phyloP scores from a whole-genome alignment of 78 protist species.

The Dictyostelium brefeldianum region DNA sequence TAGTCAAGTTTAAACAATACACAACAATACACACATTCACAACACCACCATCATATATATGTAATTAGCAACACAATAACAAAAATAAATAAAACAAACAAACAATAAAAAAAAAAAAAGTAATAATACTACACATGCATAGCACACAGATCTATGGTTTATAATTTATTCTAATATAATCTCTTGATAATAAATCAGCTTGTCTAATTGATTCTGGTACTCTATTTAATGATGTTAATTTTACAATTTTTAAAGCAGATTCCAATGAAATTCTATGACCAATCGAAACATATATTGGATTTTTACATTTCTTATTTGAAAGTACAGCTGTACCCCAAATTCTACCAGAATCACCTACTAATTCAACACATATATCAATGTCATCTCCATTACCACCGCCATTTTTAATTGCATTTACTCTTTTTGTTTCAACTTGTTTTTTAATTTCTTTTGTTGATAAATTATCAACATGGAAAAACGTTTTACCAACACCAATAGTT shows the following conservation, averaged over 20 bases:
- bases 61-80: neutral
- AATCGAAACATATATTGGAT: slow-evolving; percentile 70
- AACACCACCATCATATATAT: neutral
- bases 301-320: slow-evolving; percentile 11
- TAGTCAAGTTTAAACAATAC: slow-evolving; percentile 39
- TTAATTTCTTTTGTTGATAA: slow-evolving; percentile 44
- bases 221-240: slow-evolving; percentile 13
- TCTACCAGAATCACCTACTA: slow-evolving; percentile 51
- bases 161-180: slow-evolving; percentile 55
- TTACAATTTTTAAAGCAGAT: slow-evolving; percentile 11
- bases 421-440: neutral
- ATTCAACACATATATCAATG: neutral
- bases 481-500: slow-evolving; percentile 86
- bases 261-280: slow-evolving; percentile 75
- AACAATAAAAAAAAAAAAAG: neutral
- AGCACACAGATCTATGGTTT: too few species aligned
- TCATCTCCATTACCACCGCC: neutral
- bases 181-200: slow-evolving; percentile 78
- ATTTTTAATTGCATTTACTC: neutral
- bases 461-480: slow-evolving; percentile 68
- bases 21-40: neutral
- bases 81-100: neutral
- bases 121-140: too few species aligned
- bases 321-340: slow-evolving; percentile 52
- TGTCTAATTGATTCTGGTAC: slow-evolving; percentile 77